phyloP scores from a whole-genome alignment of 2,329 filamentous ascomycete species.

The Penicillium sp. region DNA sequence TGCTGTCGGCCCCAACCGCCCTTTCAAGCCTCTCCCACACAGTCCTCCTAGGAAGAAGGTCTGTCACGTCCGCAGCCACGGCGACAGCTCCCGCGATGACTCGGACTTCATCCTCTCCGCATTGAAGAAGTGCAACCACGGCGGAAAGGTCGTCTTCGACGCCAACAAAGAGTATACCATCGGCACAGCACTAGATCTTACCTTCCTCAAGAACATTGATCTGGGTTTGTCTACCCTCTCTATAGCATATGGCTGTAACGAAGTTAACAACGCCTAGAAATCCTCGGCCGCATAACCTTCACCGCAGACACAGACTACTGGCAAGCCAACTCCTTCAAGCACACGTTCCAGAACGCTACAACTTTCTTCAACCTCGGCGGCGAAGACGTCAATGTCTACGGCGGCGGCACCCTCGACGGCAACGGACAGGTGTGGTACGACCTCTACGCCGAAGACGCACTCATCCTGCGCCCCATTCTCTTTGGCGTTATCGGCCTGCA shows the following conservation, averaged over 20 bases:
- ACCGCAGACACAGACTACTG: conserved; percentile 72
- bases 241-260: not conserved
- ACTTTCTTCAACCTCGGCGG: conserved; percentile 72
- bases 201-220: conserved; percentile 67
- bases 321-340: conserved; percentile 67
- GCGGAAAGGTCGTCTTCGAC: conserved; percentile 65
- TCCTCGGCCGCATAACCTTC: conserved; percentile 66
- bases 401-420: conserved; percentile 66
- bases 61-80: conserved; percentile 36
- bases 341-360: conserved; percentile 68
- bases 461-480: conserved; percentile 64
- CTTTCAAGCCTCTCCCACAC: conserved; percentile 36
- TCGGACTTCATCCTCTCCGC: conserved; percentile 59
- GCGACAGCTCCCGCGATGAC: conserved; percentile 49
- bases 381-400: conserved; percentile 70
- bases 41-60: conserved; percentile 32
- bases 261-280: conserved; percentile 44
- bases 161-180: conserved; percentile 63
- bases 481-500: conserved; percentile 63
- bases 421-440: conserved; percentile 71
- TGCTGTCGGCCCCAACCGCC: conserved; percentile 33
- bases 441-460: conserved; percentile 61
- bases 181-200: conserved; percentile 68
- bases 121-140: conserved; percentile 64
- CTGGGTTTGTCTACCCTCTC: conserved; percentile 48